Percentiles rank a stretch among this genome's conserved stretches.
Evolutionary conservation across 75 land plant genomes (phyloP).

Genomic region (Sequoiadendron giganteum): DNA sequence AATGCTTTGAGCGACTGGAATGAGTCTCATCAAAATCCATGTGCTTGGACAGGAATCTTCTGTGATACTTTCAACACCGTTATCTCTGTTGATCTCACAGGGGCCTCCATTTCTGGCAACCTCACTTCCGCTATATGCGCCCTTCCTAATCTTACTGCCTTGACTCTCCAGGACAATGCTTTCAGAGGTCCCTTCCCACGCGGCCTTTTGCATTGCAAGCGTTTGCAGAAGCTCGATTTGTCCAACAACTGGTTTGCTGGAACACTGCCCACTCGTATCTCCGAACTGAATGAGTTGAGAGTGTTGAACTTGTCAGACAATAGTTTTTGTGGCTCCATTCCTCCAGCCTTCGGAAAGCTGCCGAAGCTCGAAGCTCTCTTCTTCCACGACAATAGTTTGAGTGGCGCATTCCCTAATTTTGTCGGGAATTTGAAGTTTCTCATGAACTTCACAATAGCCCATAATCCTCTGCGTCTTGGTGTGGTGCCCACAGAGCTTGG

Average conservation of each 20-base stretch:
- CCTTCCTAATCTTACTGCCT: neutral
- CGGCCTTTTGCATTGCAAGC: conserved; percentile 14
- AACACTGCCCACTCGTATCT: conserved; percentile 3
- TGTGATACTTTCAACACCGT: neutral
- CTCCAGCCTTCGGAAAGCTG: conserved; percentile 22
- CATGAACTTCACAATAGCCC: conserved; percentile 12
- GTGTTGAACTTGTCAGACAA: conserved; percentile 15
- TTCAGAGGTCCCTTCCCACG: conserved; percentile 24
- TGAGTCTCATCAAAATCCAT: neutral
- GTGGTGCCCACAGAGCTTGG: conserved; percentile 22
- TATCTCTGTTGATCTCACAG: neutral
- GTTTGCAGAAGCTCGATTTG: conserved; percentile 21
- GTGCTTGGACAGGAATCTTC: neutral
- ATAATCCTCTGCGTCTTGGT: conserved; percentile 17
- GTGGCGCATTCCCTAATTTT: conserved; percentile 27
- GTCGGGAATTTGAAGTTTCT: conserved; percentile 19
- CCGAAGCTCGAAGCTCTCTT: conserved; percentile 20
- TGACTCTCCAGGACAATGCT: neutral
- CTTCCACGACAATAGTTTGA: conserved; percentile 24
- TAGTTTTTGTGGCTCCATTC: conserved; percentile 24
- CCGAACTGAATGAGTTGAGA: conserved; percentile 2
- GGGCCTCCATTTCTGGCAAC: neutral
- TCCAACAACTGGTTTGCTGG: conserved; percentile 14
- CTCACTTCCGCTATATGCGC: conserved; percentile 13
- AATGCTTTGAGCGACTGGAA: neutral